Evolutionary conservation across 768 basidiomycete species (phyloP).

Genomic region (Pleurotus pulmonarius): DNA sequence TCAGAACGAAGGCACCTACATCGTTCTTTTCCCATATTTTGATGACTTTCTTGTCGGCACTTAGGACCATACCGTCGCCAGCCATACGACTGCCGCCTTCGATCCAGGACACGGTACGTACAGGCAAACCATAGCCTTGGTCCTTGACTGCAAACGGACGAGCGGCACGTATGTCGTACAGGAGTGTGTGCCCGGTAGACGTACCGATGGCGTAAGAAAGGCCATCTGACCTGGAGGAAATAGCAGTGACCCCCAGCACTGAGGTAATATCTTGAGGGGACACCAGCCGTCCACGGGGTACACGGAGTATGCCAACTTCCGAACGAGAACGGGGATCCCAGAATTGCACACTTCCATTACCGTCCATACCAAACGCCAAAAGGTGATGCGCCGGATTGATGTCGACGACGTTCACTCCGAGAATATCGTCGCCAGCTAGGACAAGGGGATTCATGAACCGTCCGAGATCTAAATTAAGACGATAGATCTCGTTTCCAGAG

Average conservation of each 20-base stretch:
- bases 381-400: constrained; percentile 92
- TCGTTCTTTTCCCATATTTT: constrained; percentile 93
- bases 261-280: constrained; percentile 29
- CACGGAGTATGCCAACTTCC: constrained; percentile 61
- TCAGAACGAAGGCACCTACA: constrained; percentile 39
- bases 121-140: constrained; percentile 92
- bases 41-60: constrained; percentile 94
- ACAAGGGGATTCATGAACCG: constrained; percentile 82
- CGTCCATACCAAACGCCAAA: constrained; percentile 85
- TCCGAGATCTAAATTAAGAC: constrained; percentile 94
- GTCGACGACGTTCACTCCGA: constrained; percentile 88
- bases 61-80: constrained; percentile 84
- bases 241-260: constrained; percentile 70
- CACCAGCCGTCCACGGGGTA: constrained; percentile 54
- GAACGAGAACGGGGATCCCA: constrained; percentile 92
- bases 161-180: constrained; percentile 90
- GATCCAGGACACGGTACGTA: constrained; percentile 85
- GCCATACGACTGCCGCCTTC: constrained; percentile 83
- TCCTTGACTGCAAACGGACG: constrained; percentile 87
- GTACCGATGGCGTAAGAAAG: constrained; percentile 94
- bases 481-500: constrained; percentile 84
- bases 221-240: constrained; percentile 83
- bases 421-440: constrained; percentile 55
- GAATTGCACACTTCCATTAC: constrained; percentile 84
- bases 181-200: constrained; percentile 87